Base-by-base conservation (phyloP, 164 flowering plant species). In the Litsea cubeba region DNA sequence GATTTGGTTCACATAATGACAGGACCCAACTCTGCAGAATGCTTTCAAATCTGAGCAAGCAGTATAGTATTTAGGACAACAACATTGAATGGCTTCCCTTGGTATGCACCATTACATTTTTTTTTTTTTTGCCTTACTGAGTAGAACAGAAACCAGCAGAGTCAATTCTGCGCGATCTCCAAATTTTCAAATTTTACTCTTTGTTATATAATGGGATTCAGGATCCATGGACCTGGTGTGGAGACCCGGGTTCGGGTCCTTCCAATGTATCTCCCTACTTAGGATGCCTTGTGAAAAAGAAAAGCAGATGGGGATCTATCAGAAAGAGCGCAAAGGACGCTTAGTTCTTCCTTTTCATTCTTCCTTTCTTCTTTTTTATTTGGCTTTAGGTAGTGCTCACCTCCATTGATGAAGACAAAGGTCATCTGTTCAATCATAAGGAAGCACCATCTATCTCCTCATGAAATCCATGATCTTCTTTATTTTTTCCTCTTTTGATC, bases 371-470 rank as follows among this genome's bases (percentile, higher is more conserved):
- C n/a, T 65, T 65, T 17, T 20, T 14, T 28, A 15, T 15, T 28
- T 32, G 72, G 77, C 80, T 79, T 80, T 77, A 71, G 79, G 51
- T 76, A 58, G 79, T 84, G 84, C 74, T 79, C 72, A 65, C 75
- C 75, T 71, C 71, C 73, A 62, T 72, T 71, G 25, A 71, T 88
- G 88, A 87, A 81, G 84, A 82, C 88, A 84, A 83, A 83, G 74
- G 86, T 86, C 88, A 26, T 82, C 82, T 77, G 23, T 79, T 78
- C 76, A 78, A 86, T 88, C 87, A 86, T 86, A 82, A 79, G 69
- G 26, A 64, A 28, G 18, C 60, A 17, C 60, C 60, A 54, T 54
- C 58, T 51, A 51, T 51, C 60, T 54, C 60, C n/a, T 54, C 60
- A 54, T 54, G 60, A 54, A 15, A 54, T 20, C 20, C 60, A 54